Evolutionary conservation across 176 grass and related monocot species (phyloP), one percentile per base, ranked within the genome.

Genomic region (Aegilops umbellulata): DNA sequence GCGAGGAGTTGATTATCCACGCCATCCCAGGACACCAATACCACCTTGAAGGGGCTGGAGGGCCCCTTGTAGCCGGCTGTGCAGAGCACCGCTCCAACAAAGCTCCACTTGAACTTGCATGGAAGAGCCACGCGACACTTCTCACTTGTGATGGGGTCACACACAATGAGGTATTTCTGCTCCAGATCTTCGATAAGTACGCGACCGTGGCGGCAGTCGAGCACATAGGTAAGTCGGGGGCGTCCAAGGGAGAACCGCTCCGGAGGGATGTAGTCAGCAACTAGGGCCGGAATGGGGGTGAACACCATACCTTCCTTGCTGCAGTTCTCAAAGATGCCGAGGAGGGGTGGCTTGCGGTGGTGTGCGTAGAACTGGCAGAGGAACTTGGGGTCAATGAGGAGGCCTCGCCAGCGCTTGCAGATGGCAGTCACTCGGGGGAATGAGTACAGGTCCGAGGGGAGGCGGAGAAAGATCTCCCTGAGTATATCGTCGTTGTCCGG

Each of bases 321-420:
- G 15, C 29, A 19, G 29, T 31, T 32, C 65, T 32, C 27, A 3
- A 67, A 67, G 65, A 17, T 31, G 27, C 65, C 65, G 29, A 67
- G 65, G 29, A 67, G 65, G 29, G 66, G 66, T 19, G 10, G 8
- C 32, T 34, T 53, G 16, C 16, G 17, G 19, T 69, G 66, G 32
- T 69, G 66, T 9, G 17, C 32, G 32, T 20, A 34, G 32, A 69
- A 69, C 27, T 31, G 31, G 19, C 30, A 3, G 17, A 22, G 31
- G 66, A 69, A 69, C 66, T 36, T 69, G 66, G 16, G 9, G 32
- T 69, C 32, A 4, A 20, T 69, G 19, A 69, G 8, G 66, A 69
- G 32, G 17, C 8, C 66, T 69, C 32, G 66, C 66, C 66, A 69
- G 17, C 66, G 78, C 82, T 22, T 69, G 66, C 66, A 69, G 66